Conservation (phyloP, 208 protist species). For the Naegleria fowleri region DNA sequence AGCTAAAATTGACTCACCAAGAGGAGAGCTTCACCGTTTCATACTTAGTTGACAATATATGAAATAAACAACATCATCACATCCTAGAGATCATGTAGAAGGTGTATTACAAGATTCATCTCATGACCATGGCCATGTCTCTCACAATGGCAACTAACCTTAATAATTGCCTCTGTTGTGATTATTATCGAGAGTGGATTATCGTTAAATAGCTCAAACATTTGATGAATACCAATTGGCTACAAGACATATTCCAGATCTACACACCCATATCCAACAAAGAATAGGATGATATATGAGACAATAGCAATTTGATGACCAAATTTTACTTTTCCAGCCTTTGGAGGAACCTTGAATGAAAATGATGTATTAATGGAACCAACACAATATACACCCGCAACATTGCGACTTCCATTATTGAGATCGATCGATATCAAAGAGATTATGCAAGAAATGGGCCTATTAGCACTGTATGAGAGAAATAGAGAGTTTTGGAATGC, state of each 20-base stretch:
- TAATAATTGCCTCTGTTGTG: too few relatives aligned
- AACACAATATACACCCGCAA: not conserved
- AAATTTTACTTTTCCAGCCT: not conserved
- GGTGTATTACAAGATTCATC: too few relatives aligned
- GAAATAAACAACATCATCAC: too few relatives aligned
- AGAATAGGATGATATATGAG: not conserved
- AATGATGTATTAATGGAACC: not conserved
- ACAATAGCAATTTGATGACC: not conserved
- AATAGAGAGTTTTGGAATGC: not conserved
- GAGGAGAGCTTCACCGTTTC: too few relatives aligned
- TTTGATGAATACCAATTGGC: not conserved
- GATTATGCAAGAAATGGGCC: not conserved
- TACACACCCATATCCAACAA: not conserved
- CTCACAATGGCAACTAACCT: too few relatives aligned
- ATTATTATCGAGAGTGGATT: too few relatives aligned
- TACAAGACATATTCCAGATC: not conserved
- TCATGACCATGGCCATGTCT: too few relatives aligned
- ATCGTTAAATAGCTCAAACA: too few relatives aligned
- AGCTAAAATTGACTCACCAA: too few relatives aligned
- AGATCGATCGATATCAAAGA: not conserved
- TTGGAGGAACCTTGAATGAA: not conserved
- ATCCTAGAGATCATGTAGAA: too few relatives aligned
- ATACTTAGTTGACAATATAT: too few relatives aligned
- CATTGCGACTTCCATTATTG: not conserved
- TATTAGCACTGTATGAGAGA: not conserved